These are phyloP conservation scores for Aspergillus transmontanensis DNA, from an alignment of 2,329 filamentous ascomycete species.

Conservation along the genomic window DNA sequence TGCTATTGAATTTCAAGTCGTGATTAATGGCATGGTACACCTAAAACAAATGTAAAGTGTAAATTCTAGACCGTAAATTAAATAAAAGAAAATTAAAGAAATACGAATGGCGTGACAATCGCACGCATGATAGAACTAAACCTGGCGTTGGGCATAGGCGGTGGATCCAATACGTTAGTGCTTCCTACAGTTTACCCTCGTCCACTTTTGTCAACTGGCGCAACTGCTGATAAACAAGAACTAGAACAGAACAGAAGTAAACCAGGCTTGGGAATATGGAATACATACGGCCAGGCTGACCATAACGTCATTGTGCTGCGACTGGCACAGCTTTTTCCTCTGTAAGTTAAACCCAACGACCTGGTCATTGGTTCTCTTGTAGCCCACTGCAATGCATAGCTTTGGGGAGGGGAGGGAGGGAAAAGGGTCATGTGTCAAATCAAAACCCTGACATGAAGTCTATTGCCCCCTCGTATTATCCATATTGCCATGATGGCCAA, in stretches of 20 bases:
- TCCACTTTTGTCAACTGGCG: not conserved
- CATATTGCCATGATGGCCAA: not conserved
- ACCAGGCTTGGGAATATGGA: not conserved
- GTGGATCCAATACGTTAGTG: not conserved
- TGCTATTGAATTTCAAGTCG: not conserved
- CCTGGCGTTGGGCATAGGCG: not conserved
- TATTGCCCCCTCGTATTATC: conserved; percentile 9
- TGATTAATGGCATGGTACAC: not conserved
- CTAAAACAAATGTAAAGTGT: not conserved
- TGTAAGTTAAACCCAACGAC: conserved; percentile 16
- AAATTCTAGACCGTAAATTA: not conserved
- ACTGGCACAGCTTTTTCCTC: not conserved
- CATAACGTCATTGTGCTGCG: conserved; percentile 5
- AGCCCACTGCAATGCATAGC: not conserved
- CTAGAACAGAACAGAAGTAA: not conserved
- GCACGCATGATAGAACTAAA: not conserved
- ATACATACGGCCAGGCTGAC: not conserved
- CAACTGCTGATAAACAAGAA: not conserved
- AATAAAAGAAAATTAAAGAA: conserved; percentile 12
- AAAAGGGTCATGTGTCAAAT: conserved; percentile 19
- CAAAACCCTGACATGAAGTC: not conserved
- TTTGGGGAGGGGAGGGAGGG: not conserved
- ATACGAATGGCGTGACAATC: conserved; percentile 6
- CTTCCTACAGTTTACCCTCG: not conserved
- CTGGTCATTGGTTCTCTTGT: conserved; percentile 22